Evolutionary conservation across 768 basidiomycete genomes (phyloP).

Genomic region (Mrakia hoshinonis): DNA sequence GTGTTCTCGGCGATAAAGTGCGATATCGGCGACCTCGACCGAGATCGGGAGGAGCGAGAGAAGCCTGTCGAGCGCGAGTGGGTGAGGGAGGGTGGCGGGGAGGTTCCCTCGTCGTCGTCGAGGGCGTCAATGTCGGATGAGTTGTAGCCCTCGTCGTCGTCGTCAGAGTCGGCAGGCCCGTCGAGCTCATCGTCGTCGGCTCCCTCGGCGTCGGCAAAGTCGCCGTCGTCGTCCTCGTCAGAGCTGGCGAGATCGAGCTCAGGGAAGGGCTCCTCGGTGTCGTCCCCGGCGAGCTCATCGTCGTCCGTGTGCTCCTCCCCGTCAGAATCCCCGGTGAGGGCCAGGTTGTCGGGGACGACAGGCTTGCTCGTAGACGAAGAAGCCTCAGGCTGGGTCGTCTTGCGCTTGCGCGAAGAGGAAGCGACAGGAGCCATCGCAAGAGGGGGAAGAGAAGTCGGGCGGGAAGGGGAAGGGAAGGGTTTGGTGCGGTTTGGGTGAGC

Average conservation of each 20-base stretch:
- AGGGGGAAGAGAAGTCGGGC: neutral
- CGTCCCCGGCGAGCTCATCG: conserved; percentile 50
- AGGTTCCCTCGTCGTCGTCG: conserved; percentile 31
- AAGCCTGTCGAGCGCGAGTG: conserved; percentile 26
- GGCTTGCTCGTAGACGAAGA: conserved; percentile 1
- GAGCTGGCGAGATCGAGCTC: conserved; percentile 46
- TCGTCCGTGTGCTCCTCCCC: conserved; percentile 15
- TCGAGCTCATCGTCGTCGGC: conserved; percentile 29
- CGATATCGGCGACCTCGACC: conserved; percentile 35
- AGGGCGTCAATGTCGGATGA: conserved; percentile 42
- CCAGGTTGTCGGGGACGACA: conserved; percentile 27
- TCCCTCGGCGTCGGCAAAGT: conserved; percentile 26
- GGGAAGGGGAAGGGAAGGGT: too few species aligned
- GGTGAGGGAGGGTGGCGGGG: conserved; percentile 31
- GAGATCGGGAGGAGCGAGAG: conserved; percentile 24
- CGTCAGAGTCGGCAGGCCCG: conserved; percentile 27
- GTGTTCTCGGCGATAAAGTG: conserved; percentile 38
- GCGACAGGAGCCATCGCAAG: conserved; percentile 3
- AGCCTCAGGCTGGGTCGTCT: conserved; percentile 14
- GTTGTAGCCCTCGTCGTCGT: conserved; percentile 42
- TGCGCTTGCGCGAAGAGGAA: conserved; percentile 25
- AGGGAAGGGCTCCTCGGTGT: conserved; percentile 64
- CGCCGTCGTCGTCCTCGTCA: conserved; percentile 33
- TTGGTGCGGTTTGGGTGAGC: too few species aligned
- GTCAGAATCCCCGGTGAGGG: conserved; percentile 20